These are phyloP conservation scores for Trifolium subterraneum DNA, from an alignment of 306 rosid genomes.

Conservation along the genomic window DNA sequence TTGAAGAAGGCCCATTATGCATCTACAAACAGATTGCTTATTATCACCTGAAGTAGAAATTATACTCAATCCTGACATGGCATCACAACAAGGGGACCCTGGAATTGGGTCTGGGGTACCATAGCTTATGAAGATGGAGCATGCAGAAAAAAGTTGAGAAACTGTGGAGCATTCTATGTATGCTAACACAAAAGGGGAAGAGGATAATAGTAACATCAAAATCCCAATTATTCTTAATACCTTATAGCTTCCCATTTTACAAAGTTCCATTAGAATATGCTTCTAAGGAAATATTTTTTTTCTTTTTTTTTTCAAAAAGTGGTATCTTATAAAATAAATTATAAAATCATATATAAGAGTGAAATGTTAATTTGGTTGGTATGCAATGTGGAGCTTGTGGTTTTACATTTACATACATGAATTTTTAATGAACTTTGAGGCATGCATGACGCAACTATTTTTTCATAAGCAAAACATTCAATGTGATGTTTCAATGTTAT, in stretches of 20 bases:
- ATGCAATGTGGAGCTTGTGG: conserved; percentile 46
- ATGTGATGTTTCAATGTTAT: background rate
- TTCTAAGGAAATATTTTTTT: background rate
- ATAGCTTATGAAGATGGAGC: conserved; percentile 55
- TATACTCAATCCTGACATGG: conserved; percentile 48
- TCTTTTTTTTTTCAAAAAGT: background rate
- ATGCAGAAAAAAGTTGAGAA: conserved; percentile 47
- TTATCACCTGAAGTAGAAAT: conserved; percentile 42
- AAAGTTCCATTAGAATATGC: conserved; percentile 11
- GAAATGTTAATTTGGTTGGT: conserved; percentile 43
- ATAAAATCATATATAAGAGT: background rate
- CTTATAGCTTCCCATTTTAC: conserved; percentile 41
- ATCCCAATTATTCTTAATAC: conserved; percentile 38
- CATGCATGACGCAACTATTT: conserved; percentile 38
- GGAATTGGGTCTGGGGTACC: conserved; percentile 62
- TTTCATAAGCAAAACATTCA: background rate
- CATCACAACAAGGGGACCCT: conserved; percentile 62
- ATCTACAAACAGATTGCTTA: conserved; percentile 50
- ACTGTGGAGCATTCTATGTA: conserved; percentile 55
- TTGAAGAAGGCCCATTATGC: conserved; percentile 54
- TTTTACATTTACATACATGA: conserved; percentile 49
- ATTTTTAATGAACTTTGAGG: conserved; percentile 43
- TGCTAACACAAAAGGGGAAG: conserved; percentile 28
- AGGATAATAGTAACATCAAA: conserved; percentile 27
- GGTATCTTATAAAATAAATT: background rate